These are phyloP conservation scores for Pulveroboletus ravenelii DNA, from an alignment of 768 basidiomycete genomes.

Conservation along the genomic window DNA sequence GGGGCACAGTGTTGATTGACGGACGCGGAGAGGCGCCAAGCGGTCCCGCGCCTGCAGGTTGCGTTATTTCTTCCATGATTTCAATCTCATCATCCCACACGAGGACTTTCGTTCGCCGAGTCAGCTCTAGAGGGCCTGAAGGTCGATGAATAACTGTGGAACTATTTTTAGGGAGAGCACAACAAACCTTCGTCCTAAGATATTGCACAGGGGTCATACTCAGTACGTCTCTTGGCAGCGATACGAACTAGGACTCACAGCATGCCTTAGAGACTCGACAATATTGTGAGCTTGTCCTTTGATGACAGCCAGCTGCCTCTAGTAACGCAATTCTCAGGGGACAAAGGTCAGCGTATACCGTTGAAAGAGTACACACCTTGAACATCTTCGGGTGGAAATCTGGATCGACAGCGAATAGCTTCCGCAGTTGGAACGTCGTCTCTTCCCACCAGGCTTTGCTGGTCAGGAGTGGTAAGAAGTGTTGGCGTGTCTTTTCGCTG, in stretches of 20 bases:
- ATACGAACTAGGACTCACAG: slow-evolving; percentile 41
- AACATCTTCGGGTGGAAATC: slow-evolving; percentile 93
- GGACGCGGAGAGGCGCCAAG: slow-evolving; percentile 50
- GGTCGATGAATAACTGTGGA: slow-evolving; percentile 8
- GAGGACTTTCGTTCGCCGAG: slow-evolving; percentile 72
- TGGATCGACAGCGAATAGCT: slow-evolving; percentile 74
- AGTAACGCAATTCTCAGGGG: slow-evolving; percentile 3
- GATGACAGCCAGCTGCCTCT: slow-evolving; percentile 88
- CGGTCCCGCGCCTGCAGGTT: slow-evolving; percentile 30
- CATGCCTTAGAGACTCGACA: slow-evolving; percentile 74
- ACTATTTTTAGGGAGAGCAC: background rate
- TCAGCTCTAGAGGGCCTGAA: slow-evolving; percentile 83
- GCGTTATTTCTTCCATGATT: slow-evolving; percentile 49
- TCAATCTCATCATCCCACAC: slow-evolving; percentile 89
- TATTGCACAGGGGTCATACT: slow-evolving; percentile 1
- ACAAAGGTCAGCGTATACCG: slow-evolving; percentile 1
- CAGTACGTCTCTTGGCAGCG: background rate
- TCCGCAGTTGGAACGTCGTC: slow-evolving; percentile 72
- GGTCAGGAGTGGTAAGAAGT: slow-evolving; percentile 77
- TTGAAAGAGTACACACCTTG: slow-evolving; percentile 42
- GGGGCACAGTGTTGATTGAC: slow-evolving; percentile 60
- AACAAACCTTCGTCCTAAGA: slow-evolving; percentile 67
- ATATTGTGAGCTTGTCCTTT: slow-evolving; percentile 94
- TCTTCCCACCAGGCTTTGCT: slow-evolving; percentile 90
- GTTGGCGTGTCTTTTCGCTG: slow-evolving; percentile 72